These are phyloP conservation scores for Udeniomyces megalosporus DNA, from an alignment of 768 basidiomycete genomes.

Conservation along the genomic window DNA sequence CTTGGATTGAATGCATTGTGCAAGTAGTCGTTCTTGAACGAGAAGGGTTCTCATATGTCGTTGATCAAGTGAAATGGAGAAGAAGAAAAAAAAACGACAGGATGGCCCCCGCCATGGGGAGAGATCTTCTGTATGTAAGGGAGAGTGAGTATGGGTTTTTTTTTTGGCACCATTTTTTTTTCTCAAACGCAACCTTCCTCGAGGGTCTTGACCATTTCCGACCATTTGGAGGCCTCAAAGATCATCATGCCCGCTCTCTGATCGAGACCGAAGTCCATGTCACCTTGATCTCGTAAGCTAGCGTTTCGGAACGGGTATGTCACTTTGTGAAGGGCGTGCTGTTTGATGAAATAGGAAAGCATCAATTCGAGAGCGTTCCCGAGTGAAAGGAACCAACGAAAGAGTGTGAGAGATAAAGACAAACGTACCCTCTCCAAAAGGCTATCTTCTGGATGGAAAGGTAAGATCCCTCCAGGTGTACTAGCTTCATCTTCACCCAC, in stretches of 20 bases:
- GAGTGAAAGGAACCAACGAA: not conserved
- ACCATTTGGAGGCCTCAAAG: constrained; percentile 30
- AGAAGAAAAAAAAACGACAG: not conserved
- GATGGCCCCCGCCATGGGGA: not conserved
- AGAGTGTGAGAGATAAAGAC: not conserved
- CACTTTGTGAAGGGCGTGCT: constrained; percentile 41
- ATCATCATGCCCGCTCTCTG: constrained; percentile 48
- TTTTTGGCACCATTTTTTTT: not conserved
- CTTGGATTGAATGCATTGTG: too few species aligned
- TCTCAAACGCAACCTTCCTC: constrained; percentile 14
- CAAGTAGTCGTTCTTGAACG: too few species aligned
- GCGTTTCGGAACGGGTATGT: constrained; percentile 43
- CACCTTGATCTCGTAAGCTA: constrained; percentile 37
- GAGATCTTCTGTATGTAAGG: not conserved
- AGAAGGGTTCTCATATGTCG: too few species aligned
- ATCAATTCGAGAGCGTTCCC: not conserved
- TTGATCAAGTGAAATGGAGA: too few species aligned
- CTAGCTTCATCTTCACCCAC: not conserved
- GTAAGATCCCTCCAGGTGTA: not conserved
- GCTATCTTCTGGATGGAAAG: constrained; percentile 15
- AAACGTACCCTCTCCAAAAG: constrained; percentile 5
- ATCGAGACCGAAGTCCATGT: constrained; percentile 48
- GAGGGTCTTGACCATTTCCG: constrained; percentile 9
- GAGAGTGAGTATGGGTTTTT: not conserved
- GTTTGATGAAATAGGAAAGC: not conserved